Evolutionary conservation across 2,329 filamentous ascomycete genomes (phyloP).

Genomic region (Sporothrix variecibatus): DNA sequence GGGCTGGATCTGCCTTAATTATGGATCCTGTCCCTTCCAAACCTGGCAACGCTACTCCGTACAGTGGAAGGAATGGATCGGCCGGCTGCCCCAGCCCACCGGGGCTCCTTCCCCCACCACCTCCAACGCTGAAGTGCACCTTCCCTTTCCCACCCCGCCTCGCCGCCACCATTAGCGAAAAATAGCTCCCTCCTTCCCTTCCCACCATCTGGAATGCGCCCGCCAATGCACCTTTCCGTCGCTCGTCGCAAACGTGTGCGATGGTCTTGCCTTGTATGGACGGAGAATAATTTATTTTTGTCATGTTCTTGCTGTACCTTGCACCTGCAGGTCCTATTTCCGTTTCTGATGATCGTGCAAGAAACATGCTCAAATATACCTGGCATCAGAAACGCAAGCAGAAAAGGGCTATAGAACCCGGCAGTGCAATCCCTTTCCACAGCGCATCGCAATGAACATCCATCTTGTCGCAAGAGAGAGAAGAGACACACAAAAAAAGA

Average conservation of each 20-base stretch:
- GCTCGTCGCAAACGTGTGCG: conserved; percentile 4
- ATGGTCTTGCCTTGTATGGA: neutral
- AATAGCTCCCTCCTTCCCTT: neutral
- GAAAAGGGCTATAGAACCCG: neutral
- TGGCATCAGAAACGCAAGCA: neutral
- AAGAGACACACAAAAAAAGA: neutral
- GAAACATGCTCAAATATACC: neutral
- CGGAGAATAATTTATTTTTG: neutral
- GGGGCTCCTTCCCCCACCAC: neutral
- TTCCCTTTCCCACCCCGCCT: conserved; percentile 19
- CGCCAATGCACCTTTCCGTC: conserved; percentile 7
- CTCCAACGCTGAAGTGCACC: neutral
- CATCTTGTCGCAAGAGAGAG: neutral
- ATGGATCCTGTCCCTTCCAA: conserved; percentile 20
- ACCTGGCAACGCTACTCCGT: neutral
- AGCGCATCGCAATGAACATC: neutral
- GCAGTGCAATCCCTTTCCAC: neutral
- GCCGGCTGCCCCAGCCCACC: neutral
- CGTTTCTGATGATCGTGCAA: neutral
- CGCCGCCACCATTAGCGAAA: too few species aligned
- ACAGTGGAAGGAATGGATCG: conserved; percentile 8
- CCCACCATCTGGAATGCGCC: neutral
- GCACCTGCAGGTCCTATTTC: neutral
- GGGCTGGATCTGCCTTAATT: conserved; percentile 23
- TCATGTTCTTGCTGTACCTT: neutral